These are phyloP conservation scores for Castanopsis chinensis DNA, from an alignment of 306 rosid species.

Conservation along the genomic window DNA sequence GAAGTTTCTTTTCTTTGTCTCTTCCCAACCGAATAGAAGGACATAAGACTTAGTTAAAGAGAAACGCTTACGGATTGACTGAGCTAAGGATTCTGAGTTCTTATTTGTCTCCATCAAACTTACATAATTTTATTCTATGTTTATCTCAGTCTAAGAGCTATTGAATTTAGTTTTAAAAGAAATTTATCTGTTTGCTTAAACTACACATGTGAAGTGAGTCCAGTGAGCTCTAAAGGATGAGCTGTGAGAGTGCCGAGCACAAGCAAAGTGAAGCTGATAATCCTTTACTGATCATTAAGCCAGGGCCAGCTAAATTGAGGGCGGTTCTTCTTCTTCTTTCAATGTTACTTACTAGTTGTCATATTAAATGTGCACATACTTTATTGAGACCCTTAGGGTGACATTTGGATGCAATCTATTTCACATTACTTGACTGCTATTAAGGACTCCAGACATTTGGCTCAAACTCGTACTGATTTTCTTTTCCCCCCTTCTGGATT, in stretches of 20 bases:
- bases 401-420: neutral
- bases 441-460: neutral
- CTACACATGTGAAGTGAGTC: constrained; percentile 1
- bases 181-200: neutral
- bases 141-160: neutral
- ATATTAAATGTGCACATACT: neutral
- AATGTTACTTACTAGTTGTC: neutral
- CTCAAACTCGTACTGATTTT: neutral
- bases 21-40: neutral
- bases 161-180: neutral
- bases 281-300: constrained; percentile 3
- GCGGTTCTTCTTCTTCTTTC: neutral
- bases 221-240: neutral
- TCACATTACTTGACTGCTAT: neutral
- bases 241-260: neutral
- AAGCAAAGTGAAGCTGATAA: neutral
- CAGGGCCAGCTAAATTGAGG: neutral
- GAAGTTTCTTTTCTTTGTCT: neutral
- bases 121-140: neutral
- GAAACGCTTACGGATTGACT: neutral
- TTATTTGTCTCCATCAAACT: neutral
- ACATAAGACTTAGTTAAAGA: neutral
- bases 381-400: neutral
- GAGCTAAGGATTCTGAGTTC: neutral
- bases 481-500: neutral